phyloP scores from a whole-genome alignment of 2,329 filamentous ascomycete genomes.

The Drechslerella dactyloides region DNA sequence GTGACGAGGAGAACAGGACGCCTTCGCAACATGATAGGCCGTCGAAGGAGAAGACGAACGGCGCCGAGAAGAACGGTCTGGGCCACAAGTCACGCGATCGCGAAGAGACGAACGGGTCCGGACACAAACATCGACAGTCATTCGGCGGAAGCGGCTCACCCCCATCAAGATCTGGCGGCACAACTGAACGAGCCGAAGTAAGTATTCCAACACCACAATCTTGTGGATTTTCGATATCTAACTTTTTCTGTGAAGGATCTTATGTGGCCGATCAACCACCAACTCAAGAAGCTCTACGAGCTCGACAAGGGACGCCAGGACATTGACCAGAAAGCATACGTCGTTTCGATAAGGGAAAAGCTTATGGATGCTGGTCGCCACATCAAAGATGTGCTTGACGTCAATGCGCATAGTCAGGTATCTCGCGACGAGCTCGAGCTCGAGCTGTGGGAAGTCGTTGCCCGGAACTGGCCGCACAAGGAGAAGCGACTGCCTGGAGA shows the following conservation, averaged over 20 bases:
- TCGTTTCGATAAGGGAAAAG: constrained; percentile 35
- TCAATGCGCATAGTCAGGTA: constrained; percentile 18
- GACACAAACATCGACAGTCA: background rate
- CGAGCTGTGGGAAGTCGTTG: constrained; percentile 48
- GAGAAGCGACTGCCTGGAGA: constrained; percentile 39
- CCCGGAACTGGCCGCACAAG: constrained; percentile 39
- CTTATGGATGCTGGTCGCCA: constrained; percentile 39
- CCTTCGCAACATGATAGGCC: constrained; percentile 20
- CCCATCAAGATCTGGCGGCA: constrained; percentile 20
- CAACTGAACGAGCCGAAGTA: constrained; percentile 42
- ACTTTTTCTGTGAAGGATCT: constrained; percentile 30
- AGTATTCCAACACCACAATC: background rate
- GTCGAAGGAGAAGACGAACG: constrained; percentile 35
- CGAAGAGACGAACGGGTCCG: constrained; percentile 38
- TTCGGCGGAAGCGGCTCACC: constrained; percentile 32
- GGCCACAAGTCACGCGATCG: constrained; percentile 33
- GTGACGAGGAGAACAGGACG: constrained; percentile 31
- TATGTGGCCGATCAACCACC: constrained; percentile 33
- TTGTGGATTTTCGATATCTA: constrained; percentile 1
- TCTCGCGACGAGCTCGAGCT: constrained; percentile 28
- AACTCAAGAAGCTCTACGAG: constrained; percentile 30
- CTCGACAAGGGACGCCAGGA: constrained; percentile 34
- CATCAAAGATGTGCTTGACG: constrained; percentile 38
- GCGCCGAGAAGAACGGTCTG: constrained; percentile 36
- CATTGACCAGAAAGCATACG: constrained; percentile 29